These are phyloP conservation scores for Gossypium thurberi DNA, from an alignment of 345 rosid genomes.

Conservation along the genomic window DNA sequence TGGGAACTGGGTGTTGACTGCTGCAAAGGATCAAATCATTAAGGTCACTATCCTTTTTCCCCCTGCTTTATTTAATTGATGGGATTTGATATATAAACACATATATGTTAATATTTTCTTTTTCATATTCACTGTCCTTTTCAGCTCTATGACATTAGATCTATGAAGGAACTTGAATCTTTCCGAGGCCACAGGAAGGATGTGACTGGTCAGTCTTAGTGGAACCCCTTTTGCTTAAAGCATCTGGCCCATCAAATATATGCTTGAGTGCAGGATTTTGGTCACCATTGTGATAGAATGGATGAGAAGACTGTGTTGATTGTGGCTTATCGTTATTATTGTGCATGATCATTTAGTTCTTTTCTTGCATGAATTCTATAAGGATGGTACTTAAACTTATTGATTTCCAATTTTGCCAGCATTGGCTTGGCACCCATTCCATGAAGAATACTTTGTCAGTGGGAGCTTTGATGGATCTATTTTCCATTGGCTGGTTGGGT, in stretches of 20 bases:
- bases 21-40: conserved; percentile 92
- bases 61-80: not conserved
- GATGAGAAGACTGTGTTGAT: not conserved
- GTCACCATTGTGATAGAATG: not conserved
- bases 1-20: conserved; percentile 96
- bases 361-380: not conserved
- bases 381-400: not conserved
- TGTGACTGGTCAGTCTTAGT: conserved; percentile 66
- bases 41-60: conserved; percentile 44
- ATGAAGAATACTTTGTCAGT: conserved; percentile 96
- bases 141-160: conserved; percentile 93
- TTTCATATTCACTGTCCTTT: not conserved
- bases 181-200: conserved; percentile 94
- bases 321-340: conserved; percentile 6
- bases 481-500: conserved; percentile 98
- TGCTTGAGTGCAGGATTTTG: not conserved
- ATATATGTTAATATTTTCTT: not conserved
- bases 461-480: conserved; percentile 92
- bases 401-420: conserved; percentile 35
- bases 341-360: conserved; percentile 11
- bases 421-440: conserved; percentile 98
- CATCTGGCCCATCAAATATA: not conserved
- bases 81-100: not conserved
- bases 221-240: not conserved
- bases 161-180: conserved; percentile 99